Conservation (phyloP, 2,329 filamentous ascomycete species). For the Leptographium lundbergii region DNA sequence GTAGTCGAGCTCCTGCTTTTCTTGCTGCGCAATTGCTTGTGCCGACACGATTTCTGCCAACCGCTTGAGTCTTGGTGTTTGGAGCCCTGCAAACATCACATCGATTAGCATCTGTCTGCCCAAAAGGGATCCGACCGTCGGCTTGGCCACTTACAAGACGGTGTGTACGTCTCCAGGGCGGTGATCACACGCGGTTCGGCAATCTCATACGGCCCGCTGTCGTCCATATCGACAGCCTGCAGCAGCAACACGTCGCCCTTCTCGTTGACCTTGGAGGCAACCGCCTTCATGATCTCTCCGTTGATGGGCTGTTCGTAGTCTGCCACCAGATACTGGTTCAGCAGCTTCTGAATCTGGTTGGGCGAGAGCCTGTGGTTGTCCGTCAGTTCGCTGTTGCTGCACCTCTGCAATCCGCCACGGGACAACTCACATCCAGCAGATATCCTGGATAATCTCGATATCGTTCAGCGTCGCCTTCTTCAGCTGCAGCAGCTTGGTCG, state of each 20-base stretch:
- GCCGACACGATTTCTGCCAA: constrained; percentile 96
- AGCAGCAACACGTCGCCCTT: constrained; percentile 94
- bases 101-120: background rate
- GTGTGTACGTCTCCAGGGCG: constrained; percentile 93
- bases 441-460: constrained; percentile 99
- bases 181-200: constrained; percentile 93
- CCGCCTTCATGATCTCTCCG: constrained; percentile 99
- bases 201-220: constrained; percentile 96
- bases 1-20: constrained; percentile 54
- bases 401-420: background rate
- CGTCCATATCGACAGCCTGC: constrained; percentile 95
- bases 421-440: constrained; percentile 90
- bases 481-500: constrained; percentile 91
- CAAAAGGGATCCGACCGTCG: too few relatives aligned
- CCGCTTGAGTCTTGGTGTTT: constrained; percentile 89
- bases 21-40: constrained; percentile 90
- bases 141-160: constrained; percentile 63
- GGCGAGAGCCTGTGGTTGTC: constrained; percentile 66
- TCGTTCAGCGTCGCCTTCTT: constrained; percentile 99
- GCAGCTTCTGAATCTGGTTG: constrained; percentile 96
- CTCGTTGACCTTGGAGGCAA: constrained; percentile 90
- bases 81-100: constrained; percentile 56
- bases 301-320: constrained; percentile 99
- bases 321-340: constrained; percentile 96
- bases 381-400: background rate